Conservation (phyloP, 805 yeast genomes). For the Ogataea paraovalis region DNA sequence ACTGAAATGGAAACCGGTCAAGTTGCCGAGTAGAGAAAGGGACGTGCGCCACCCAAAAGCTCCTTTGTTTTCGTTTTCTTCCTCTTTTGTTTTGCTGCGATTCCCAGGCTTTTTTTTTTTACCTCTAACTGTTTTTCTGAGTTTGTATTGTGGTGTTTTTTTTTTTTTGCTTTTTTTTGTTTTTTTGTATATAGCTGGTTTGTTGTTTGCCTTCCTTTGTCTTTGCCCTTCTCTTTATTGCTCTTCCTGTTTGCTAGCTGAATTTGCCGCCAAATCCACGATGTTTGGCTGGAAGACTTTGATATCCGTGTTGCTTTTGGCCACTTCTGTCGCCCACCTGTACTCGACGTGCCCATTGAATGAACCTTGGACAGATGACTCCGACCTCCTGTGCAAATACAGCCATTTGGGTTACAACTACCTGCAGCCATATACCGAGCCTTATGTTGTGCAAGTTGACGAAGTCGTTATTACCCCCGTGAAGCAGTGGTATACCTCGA, state of each 20-base stretch:
- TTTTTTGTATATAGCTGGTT: too few relatives aligned
- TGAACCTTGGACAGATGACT: slow-evolving; percentile 9
- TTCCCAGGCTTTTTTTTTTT: too few relatives aligned
- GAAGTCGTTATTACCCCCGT: slow-evolving; percentile 11
- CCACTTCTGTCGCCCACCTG: slow-evolving; percentile 19
- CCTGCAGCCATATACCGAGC: slow-evolving; percentile 17
- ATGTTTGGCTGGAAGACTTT: slow-evolving; percentile 16
- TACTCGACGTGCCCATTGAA: slow-evolving; percentile 23
- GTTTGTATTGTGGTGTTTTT: too few relatives aligned
- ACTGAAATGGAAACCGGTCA: too few relatives aligned
- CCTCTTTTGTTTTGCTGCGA: background rate
- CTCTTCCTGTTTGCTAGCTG: background rate
- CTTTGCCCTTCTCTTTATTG: background rate
- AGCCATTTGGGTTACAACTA: slow-evolving; percentile 18
- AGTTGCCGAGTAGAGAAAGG: too few relatives aligned
- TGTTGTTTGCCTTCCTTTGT: too few relatives aligned
- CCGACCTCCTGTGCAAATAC: slow-evolving; percentile 20
- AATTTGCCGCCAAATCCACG: background rate
- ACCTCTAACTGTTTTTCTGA: too few relatives aligned
- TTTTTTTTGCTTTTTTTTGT: too few relatives aligned
- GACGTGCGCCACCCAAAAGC: background rate
- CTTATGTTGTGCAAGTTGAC: slow-evolving; percentile 11
- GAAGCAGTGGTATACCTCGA: slow-evolving; percentile 13
- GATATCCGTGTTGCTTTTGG: slow-evolving; percentile 11
- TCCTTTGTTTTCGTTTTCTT: background rate